phyloP scores from a whole-genome alignment of 139 green algal species.

The Volvox reticuliferus region DNA sequence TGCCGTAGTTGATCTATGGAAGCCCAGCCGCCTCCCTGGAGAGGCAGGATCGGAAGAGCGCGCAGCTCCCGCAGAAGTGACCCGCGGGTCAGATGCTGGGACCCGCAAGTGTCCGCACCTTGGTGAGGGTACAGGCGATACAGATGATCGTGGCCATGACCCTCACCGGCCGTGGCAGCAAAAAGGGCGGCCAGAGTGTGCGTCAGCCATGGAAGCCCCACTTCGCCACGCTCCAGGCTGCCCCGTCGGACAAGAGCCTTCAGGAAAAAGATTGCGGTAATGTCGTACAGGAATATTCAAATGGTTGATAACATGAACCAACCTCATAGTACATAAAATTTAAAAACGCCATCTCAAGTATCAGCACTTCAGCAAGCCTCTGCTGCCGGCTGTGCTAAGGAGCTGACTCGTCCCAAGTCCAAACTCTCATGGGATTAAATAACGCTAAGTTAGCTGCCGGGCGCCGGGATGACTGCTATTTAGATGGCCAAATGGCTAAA shows the following conservation, averaged over 20 bases:
- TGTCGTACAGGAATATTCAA: too few species aligned
- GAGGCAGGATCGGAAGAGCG: conserved; percentile 51
- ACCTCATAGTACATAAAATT: too few species aligned
- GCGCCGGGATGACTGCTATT: too few species aligned
- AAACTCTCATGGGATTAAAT: too few species aligned
- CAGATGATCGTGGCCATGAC: neutral
- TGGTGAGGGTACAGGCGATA: neutral
- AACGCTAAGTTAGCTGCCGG: too few species aligned
- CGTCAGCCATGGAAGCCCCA: conserved; percentile 48
- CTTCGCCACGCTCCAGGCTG: neutral
- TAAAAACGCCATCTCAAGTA: too few species aligned
- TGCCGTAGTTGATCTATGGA: neutral
- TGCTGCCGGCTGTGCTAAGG: too few species aligned
- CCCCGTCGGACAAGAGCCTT: neutral
- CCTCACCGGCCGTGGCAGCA: neutral
- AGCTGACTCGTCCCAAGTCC: too few species aligned
- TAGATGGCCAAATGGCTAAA: too few species aligned
- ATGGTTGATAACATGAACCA: too few species aligned
- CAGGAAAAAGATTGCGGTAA: neutral
- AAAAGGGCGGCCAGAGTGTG: conserved; percentile 46
- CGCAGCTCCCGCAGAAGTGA: conserved; percentile 50
- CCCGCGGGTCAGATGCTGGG: neutral
- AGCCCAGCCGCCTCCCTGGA: conserved; percentile 46
- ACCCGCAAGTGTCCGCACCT: neutral
- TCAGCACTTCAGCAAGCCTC: too few species aligned